Percentiles rank a stretch among this genome's conserved stretches.
These are phyloP conservation scores for Hypoxylon sp. DNA, from an alignment of 2,329 filamentous ascomycete genomes.

Conservation along the genomic window DNA sequence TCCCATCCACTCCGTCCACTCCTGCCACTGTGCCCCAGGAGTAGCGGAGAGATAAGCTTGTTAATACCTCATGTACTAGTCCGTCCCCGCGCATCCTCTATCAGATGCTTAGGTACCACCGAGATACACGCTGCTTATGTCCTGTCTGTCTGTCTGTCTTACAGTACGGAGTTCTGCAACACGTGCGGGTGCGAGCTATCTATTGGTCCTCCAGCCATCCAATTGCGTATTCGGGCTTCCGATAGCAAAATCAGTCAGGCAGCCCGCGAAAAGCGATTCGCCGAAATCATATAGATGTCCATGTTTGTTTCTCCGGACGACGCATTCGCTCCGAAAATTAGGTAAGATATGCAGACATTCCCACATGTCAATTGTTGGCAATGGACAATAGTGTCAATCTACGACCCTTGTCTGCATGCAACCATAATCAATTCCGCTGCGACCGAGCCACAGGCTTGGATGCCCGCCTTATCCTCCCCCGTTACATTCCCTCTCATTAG, in stretches of 20 bases:
- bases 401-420: slow-evolving; percentile 21
- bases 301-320: slow-evolving; percentile 44
- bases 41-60: slow-evolving; percentile 21
- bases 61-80: slow-evolving; percentile 26
- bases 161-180: slow-evolving; percentile 12
- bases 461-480: slow-evolving; percentile 28
- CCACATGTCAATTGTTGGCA: not conserved
- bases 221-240: slow-evolving; percentile 30
- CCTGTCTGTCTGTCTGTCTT: not conserved
- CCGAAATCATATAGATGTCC: slow-evolving; percentile 29
- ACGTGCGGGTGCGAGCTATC: slow-evolving; percentile 21
- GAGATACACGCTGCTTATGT: slow-evolving; percentile 18
- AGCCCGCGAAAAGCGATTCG: slow-evolving; percentile 34
- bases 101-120: slow-evolving; percentile 9
- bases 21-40: slow-evolving; percentile 16
- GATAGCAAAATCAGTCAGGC: slow-evolving; percentile 21
- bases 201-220: slow-evolving; percentile 22
- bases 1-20: not conserved
- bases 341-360: slow-evolving; percentile 25
- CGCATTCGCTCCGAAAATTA: slow-evolving; percentile 16
- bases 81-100: slow-evolving; percentile 4
- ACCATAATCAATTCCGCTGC: slow-evolving; percentile 38
- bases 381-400: slow-evolving; percentile 22
- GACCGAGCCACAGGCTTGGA: slow-evolving; percentile 34
- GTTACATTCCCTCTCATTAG: slow-evolving; percentile 34